Evolutionary conservation across 306 rosid species (phyloP), one percentile per base, ranked within the genome.

Genomic region (Sophora flavescens): DNA sequence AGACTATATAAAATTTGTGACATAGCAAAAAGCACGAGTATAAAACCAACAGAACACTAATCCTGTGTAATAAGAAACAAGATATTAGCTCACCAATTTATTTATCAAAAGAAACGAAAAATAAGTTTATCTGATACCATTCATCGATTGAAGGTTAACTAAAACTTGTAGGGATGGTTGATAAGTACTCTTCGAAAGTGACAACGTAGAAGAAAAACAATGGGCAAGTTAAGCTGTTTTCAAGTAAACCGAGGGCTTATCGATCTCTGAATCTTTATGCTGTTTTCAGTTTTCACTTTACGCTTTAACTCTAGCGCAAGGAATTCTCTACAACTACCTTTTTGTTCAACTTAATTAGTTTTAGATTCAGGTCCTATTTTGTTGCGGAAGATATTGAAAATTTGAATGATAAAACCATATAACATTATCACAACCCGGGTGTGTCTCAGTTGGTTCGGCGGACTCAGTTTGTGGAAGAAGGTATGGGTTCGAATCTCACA

Each of bases 171-270:
- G 52, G n/a, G 59, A 79, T 28, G 26, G 68, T 6, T 63, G 44
- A 52, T 41, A 65, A n/a, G n/a, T n/a, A 13, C 11, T 5, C 1
- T 0, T 41, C 4, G 71, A 41, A 78, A 72, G 28, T 36, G 58
- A 79, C 77, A 53, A 14, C 8, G 28, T 3, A 3, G 9, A 16
- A 16, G 15, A 13, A 62, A 79, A 84, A 79, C 91, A 63, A 60
- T 10, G 83, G 82, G 84, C 82, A 4, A 17, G 9, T 5, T 39
- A 16, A 13, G 64, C 15, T 76, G 82, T 74, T 86, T 81, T 70
- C 36, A 17, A 36, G 13, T 45, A 75, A 79, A 71, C 85, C 39
- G 64, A 57, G 72, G 84, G 74, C 32, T 1, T 3, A 30, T 30
- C 32, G 3, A 0, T 17, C 1, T 3, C 28, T 15, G 8, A 6